A percentile compares a stretch with the other conserved stretches of the same genome.
Conservation (phyloP, 345 rosid species). For the Sisymbrium altissimum region DNA sequence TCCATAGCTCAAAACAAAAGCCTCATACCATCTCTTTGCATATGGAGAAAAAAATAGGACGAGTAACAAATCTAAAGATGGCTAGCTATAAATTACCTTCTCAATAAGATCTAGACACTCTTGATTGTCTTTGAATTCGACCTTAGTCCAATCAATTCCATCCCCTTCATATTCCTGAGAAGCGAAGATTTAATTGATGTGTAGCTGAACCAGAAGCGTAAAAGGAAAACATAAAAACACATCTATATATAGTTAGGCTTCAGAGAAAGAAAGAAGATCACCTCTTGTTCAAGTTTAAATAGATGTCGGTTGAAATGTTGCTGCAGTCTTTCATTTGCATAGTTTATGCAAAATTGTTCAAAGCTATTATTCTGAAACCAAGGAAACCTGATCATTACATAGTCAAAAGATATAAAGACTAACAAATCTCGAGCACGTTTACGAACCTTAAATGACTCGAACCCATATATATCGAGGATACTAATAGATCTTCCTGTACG, state of each 20-base stretch:
- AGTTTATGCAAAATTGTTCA: slow-evolving; percentile 93
- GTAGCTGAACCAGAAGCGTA: background rate
- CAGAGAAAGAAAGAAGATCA: slow-evolving; percentile 15
- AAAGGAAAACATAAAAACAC: background rate
- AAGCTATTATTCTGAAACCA: slow-evolving; percentile 79
- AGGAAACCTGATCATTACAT: slow-evolving; percentile 18
- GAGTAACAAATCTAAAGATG: background rate
- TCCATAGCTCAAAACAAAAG: background rate
- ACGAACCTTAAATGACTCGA: slow-evolving; percentile 76
- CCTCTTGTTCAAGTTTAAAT: slow-evolving; percentile 90
- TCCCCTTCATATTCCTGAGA: slow-evolving; percentile 80
- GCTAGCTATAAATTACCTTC: slow-evolving; percentile 44
- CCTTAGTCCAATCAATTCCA: slow-evolving; percentile 85
- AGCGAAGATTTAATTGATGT: background rate
- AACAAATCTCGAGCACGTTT: background rate
- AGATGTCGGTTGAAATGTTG: slow-evolving; percentile 88
- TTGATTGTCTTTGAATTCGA: slow-evolving; percentile 83
- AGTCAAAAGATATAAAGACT: background rate
- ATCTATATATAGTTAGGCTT: background rate
- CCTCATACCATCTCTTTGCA: background rate
- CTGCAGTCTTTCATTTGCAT: slow-evolving; percentile 95
- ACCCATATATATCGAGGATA: slow-evolving; percentile 90
- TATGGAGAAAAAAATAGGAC: background rate
- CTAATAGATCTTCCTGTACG: slow-evolving; percentile 63
- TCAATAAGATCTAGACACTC: slow-evolving; percentile 83